Percentiles rank a stretch among this genome's conserved stretches.
These are phyloP conservation scores for Arthrinium puccinioides DNA, from an alignment of 2,329 filamentous ascomycete species.

Conservation along the genomic window DNA sequence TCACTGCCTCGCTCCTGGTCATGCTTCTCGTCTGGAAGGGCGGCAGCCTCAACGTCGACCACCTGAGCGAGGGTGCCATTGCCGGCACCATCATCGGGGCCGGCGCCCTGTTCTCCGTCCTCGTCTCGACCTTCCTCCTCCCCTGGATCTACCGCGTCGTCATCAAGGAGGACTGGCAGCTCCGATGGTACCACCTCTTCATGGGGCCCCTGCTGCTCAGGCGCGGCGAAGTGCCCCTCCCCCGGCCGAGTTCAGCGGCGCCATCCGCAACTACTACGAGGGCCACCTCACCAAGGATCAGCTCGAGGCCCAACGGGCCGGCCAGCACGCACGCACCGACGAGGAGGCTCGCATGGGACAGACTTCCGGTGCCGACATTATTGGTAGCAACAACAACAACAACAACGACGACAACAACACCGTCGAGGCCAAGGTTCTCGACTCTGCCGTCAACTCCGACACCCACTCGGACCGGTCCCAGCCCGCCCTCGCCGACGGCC, in stretches of 20 bases:
- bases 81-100: slow-evolving; percentile 47
- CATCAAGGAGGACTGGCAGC: slow-evolving; percentile 52
- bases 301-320: slow-evolving; percentile 34
- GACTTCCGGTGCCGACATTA: no score
- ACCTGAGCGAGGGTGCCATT: slow-evolving; percentile 38
- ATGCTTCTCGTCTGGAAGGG: slow-evolving; percentile 57
- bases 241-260: slow-evolving; percentile 32
- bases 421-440: slow-evolving; percentile 9
- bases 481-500: background rate
- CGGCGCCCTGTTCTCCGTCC: slow-evolving; percentile 39
- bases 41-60: slow-evolving; percentile 33
- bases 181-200: slow-evolving; percentile 47
- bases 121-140: slow-evolving; percentile 47
- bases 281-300: slow-evolving; percentile 48
- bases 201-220: slow-evolving; percentile 45
- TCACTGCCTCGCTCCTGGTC: slow-evolving; percentile 45
- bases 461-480: slow-evolving; percentile 5
- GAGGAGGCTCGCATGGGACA: slow-evolving; percentile 14
- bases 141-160: slow-evolving; percentile 53
- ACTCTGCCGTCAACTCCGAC: slow-evolving; percentile 3
- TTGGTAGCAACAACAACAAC: no score
- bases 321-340: slow-evolving; percentile 13
- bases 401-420: no score
- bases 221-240: slow-evolving; percentile 31
- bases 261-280: slow-evolving; percentile 47